Base-by-base conservation (phyloP, 202 grass and related monocot species). In the Setaria italica region DNA sequence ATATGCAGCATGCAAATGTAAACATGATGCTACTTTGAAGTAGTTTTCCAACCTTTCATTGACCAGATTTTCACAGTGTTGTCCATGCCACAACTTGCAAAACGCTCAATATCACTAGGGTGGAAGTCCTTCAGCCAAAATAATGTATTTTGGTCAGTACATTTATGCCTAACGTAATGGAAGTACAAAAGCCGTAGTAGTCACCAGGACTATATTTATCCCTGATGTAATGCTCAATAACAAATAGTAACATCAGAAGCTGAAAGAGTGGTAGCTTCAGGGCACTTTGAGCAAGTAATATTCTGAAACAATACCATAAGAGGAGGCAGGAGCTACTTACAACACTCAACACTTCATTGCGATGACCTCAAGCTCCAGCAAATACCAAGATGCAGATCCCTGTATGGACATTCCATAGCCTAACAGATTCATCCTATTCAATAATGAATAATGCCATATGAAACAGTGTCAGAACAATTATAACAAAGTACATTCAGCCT, bases 291-390 rank as follows among this genome's bases (percentile, higher is more conserved):
- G 30, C 78, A 6, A 74, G 49, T 57, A 68, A 29, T 6, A 45
- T 63, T 82, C 14, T 35, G 70, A 49, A 92, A 73, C 34, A 76
- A 78, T 56, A 16, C 63, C 42, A 49, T 65, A 67, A 7, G 56
- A 71, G 9, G 62, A 78, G 9, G 41, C 43, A 84, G 25, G 57
- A 65, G 12, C 16, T 71, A 95, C 95, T 94, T 90, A 98, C 95
- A 86, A 98, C 93, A 94, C 95, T 98, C 80, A 95, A 84, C 58
- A 98, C 95, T 95, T 95, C 95, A 85, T 98, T 98, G 29, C 95
- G 80, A 54, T 95, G 95, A 78, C 95, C 95, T n/a, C 95, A 93
- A 81, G 91, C 89, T 87, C 95, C 95, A 75, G 95, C 84, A 89
- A 98, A 98, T 74, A 95, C 78, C 87, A 98, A 84, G 80, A 98